phyloP scores from a whole-genome alignment of 2,329 filamentous ascomycete genomes.

The Dactylella cylindrospora region DNA sequence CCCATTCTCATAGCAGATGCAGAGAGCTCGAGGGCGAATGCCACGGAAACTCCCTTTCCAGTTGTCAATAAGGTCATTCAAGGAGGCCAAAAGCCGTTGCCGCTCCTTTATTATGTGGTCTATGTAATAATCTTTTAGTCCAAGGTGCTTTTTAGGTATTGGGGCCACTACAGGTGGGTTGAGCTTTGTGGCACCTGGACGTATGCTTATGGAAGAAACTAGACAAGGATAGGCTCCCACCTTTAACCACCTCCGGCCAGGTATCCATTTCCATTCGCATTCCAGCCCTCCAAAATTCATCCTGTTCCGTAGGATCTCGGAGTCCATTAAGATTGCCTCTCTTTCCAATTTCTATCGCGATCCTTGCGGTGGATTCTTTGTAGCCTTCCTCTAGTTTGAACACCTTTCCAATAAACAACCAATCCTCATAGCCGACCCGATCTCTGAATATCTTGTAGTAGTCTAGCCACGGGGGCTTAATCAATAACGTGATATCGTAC shows the following conservation, averaged over 20 bases:
- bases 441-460: conserved; percentile 13
- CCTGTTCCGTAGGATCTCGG: too few species aligned
- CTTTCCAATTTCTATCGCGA: conserved; percentile 15
- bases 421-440: conserved; percentile 18
- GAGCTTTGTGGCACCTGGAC: too few species aligned
- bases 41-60: conserved; percentile 29
- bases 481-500: conserved; percentile 30
- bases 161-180: background rate
- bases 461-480: conserved; percentile 24
- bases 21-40: conserved; percentile 6
- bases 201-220: conserved; percentile 10
- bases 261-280: background rate
- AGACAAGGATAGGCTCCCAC: too few species aligned
- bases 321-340: background rate
- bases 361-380: conserved; percentile 13
- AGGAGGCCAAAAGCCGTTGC: background rate
- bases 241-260: too few species aligned
- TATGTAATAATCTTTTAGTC: background rate
- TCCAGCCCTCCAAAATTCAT: conserved; percentile 3
- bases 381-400: conserved; percentile 17
- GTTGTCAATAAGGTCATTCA: conserved; percentile 3
- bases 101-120: conserved; percentile 26
- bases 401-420: conserved; percentile 30
- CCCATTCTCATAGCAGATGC: conserved; percentile 16
- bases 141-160: too few species aligned